phyloP scores from a whole-genome alignment of 2,329 filamentous ascomycete species.

The Periglandula ipomoeae region DNA sequence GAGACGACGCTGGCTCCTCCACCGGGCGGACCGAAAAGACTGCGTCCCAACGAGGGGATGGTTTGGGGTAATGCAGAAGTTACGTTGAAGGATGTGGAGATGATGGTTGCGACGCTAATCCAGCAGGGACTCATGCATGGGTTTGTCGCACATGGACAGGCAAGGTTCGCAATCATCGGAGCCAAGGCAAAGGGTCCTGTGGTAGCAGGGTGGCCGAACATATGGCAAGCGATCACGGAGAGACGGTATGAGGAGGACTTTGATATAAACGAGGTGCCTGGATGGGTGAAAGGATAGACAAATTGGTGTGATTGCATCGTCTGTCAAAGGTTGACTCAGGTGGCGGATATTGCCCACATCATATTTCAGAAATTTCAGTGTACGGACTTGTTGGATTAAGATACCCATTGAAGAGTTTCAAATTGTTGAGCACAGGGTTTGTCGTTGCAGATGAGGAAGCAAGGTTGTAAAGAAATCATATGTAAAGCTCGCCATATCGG shows the following conservation, averaged over 20 bases:
- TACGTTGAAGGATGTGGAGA: conserved; percentile 61
- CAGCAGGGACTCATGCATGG: conserved; percentile 75
- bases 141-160: conserved; percentile 69
- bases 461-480: neutral
- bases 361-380: neutral
- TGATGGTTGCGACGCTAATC: conserved; percentile 65
- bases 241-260: conserved; percentile 49
- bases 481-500: neutral
- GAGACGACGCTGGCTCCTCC: conserved; percentile 38
- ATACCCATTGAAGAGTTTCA: conserved; percentile 1
- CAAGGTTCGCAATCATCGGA: conserved; percentile 74
- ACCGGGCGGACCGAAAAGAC: conserved; percentile 34
- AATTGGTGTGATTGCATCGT: neutral
- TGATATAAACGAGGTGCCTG: conserved; percentile 60
- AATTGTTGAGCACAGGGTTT: neutral
- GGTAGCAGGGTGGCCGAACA: conserved; percentile 64
- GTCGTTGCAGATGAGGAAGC: neutral
- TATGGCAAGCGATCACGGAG: conserved; percentile 59
- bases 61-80: conserved; percentile 55
- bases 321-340: neutral
- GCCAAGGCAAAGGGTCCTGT: conserved; percentile 58
- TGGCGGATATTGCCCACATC: neutral
- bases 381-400: neutral
- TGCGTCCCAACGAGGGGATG: conserved; percentile 49
- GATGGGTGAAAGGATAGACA: conserved; percentile 55